Base-by-base conservation (phyloP, 495 filamentous ascomycete species). In the Delitschia confertaspora region DNA sequence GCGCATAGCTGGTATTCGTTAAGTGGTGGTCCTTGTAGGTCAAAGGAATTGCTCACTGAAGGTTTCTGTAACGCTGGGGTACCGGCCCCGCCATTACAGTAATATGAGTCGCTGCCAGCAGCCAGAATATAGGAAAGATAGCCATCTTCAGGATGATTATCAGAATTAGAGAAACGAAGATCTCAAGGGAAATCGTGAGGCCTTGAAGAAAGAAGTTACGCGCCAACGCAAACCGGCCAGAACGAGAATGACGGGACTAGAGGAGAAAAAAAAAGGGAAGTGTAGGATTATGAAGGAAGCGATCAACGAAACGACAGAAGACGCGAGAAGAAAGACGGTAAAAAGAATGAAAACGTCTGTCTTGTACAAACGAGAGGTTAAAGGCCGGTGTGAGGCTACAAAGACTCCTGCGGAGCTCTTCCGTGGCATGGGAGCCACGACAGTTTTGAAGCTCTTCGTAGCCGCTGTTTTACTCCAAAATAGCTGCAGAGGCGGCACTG, bases 391-490 rank as follows among this genome's bases (percentile, higher is more conserved):
- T 42, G 45, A 47, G 11, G 47, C 37, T 39, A 42, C 35, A n/a
- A 35, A 23, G 25, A 38, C 33, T 18, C 27, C n/a, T 37, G 29
- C 11, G 10, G 41, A 24, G 29, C 32, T 19, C 26, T 34, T 45
- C 18, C n/a, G 32, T 16, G 20, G 21, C 31, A 32, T 29, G 47
- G 52, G 43, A 32, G 20, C 19, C 33, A 4, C 8, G n/a, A 29
- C 14, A 22, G 40, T 45, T 56, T 56, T 51, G 53, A 51, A 49
- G 53, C 47, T 48, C 43, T 18, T 18, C n/a, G 29, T 56, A 56
- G 48, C 42, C 53, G 53, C 53, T 56, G 53, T 56, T 52, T 56
- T 44, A 52, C 42, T 27, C 33, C 9, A 34, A 48, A 48, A 51
- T 31, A 51, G 42, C 30, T n/a, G 25, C 8, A 9, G 8, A 27